Base-by-base conservation (phyloP, 345 rosid species). In the Aegle marmelos region DNA sequence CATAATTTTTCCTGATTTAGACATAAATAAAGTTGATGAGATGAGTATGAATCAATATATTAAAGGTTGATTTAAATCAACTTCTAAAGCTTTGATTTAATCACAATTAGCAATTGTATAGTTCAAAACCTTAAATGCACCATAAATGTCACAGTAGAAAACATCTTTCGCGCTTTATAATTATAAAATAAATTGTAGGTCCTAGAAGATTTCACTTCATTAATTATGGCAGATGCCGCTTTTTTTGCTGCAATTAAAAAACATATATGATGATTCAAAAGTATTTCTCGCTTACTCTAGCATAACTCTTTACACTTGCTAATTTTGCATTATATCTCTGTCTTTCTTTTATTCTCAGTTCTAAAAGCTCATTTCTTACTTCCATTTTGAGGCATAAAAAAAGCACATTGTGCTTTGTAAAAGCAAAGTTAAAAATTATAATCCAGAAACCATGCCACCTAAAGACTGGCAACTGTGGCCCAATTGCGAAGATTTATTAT, bases 121-220 rank as follows among this genome's bases (percentile, higher is more conserved):
- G 81, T 72, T 73, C 31, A 68, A 77, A 81, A 68, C 81, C 81
- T 81, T 81, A 81, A 74, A 81, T 65, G 57, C 73, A 56, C 72
- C 61, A 39, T 31, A n/a, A 9, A 53, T 54, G 63, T 22, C 66
- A 63, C 56, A 39, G 67, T 30, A 17, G 30, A 13, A 27, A 59
- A 25, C 64, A 16, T 53, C 57, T 53, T 17, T 17, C 57, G 17
- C 22, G 56, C 6, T 50, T 17, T 16, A 50, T 5, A 53, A 17
- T 53, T 53, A 53, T 53, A 53, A 53, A 28, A 62, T 28, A 28
- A 28, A 62, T n/a, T 62, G 41, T 68, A 58, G 72, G 74, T 39
- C 75, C 72, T 45, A 68, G 59, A 73, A 59, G 70, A 45, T 59
- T 67, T 33, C 61, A 30, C 54, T 36, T 77, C 25, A 70, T 65